Evolutionary conservation across 345 rosid genomes (phyloP), one percentile per base, ranked within the genome.

Genomic region (Carallia brachiata): DNA sequence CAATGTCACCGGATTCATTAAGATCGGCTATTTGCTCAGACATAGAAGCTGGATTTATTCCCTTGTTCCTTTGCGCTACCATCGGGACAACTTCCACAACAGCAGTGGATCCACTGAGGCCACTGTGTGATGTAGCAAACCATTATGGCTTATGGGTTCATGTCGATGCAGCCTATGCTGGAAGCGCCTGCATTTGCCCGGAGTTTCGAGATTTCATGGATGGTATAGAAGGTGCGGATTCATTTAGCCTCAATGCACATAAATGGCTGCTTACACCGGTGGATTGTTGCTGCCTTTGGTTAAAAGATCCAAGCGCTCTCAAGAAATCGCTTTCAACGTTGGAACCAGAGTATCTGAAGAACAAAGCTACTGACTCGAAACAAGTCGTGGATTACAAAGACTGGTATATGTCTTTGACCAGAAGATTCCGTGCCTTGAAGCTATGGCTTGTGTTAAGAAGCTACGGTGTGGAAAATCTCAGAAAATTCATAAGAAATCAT

Each of bases 211-310:
- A 76, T 55, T 66, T 37, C 56, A 63, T 84, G 4, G 80, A 84
- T 18, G 82, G 89, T 2, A 44, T 88, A 15, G 90, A 88, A 61
- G 73, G 53, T 5, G 87, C 69, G 1, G 72, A 83, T 72, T 88
- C 89, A 0, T 77, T 86, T 48, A 84, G 83, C 69, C 70, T 86
- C 58, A 81, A 86, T 77, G 81, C 86, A 16, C 90, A 86, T 32
- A 84, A 86, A 69, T 86, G 85, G 85, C n/a, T 83, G 54, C 72
- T 86, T 59, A 77, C 93, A 23, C 72, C 69, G 9, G 66, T 83
- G 17, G 85, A 85, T 50, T 86, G 87, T 52, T 84, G 90, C 52
- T 84, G 90, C 61, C 81, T 84, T 30, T 84, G 90, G 90, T 67
- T 86, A 16, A 88, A 80, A 71, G 80, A 84, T 65, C 80, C 88